These are phyloP conservation scores for Pseudopyrenochaeta lycopersici DNA, from an alignment of 2,329 filamentous ascomycete genomes.

Conservation along the genomic window DNA sequence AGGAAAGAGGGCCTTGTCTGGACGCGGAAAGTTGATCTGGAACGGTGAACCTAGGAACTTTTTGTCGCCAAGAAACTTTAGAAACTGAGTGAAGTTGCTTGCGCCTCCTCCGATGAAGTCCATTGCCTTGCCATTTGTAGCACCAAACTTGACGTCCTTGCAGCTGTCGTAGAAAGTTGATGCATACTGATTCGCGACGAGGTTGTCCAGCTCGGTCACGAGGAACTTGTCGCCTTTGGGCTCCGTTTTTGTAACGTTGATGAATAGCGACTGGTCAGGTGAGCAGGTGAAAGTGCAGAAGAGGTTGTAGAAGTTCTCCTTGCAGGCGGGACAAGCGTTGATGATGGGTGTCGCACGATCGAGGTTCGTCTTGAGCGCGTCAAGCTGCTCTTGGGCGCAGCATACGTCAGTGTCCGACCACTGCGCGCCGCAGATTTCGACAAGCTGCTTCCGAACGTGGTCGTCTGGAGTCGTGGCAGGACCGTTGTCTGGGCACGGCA, in stretches of 20 bases:
- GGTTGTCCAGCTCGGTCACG: slow-evolving; percentile 90
- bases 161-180: slow-evolving; percentile 94
- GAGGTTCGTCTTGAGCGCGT: slow-evolving; percentile 82
- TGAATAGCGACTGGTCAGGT: slow-evolving; percentile 91
- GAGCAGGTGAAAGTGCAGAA: slow-evolving; percentile 99
- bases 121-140: slow-evolving; percentile 92
- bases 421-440: slow-evolving; percentile 84
- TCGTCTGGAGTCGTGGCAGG: slow-evolving; percentile 77
- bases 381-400: slow-evolving; percentile 82
- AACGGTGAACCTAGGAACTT: slow-evolving; percentile 93
- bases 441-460: slow-evolving; percentile 77
- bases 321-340: slow-evolving; percentile 93
- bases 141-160: slow-evolving; percentile 98
- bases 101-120: slow-evolving; percentile 95
- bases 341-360: slow-evolving; percentile 89
- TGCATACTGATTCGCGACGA: slow-evolving; percentile 85
- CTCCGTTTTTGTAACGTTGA: slow-evolving; percentile 85
- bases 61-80: slow-evolving; percentile 94
- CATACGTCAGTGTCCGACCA: slow-evolving; percentile 88
- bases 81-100: slow-evolving; percentile 84
- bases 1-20: slow-evolving; percentile 65
- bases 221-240: slow-evolving; percentile 68
- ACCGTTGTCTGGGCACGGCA: slow-evolving; percentile 93
- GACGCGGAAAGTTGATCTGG: slow-evolving; percentile 90
- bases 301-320: slow-evolving; percentile 97